phyloP scores from a whole-genome alignment of 169 alveolate genomes.

The Plasmodium yoelii region DNA sequence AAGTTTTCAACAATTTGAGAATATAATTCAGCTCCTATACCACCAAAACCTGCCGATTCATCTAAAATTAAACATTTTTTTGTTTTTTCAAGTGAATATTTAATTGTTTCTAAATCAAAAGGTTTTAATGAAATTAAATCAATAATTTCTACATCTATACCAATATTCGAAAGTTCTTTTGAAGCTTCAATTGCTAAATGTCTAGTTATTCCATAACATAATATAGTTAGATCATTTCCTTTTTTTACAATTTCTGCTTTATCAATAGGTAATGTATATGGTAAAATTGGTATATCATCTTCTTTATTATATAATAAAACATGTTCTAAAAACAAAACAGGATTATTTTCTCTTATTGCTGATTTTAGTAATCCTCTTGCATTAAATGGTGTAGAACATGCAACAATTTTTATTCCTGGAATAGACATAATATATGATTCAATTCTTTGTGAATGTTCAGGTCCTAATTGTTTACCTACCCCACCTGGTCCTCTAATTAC shows the following conservation, averaged over 20 bases:
- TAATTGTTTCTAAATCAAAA: slow-evolving; percentile 89
- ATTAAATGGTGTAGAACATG: slow-evolving; percentile 92
- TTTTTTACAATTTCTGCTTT: slow-evolving; percentile 90
- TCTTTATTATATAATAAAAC: slow-evolving; percentile 90
- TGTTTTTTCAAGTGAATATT: slow-evolving; percentile 90
- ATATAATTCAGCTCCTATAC: slow-evolving; percentile 91
- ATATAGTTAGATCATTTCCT: slow-evolving; percentile 91
- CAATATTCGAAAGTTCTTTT: slow-evolving; percentile 84
- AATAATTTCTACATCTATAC: slow-evolving; percentile 90
- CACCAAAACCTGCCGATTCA: slow-evolving; percentile 93
- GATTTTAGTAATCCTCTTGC: slow-evolving; percentile 92
- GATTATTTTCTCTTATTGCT: slow-evolving; percentile 92
- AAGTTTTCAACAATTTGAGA: slow-evolving; percentile 82
- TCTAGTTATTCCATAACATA: slow-evolving; percentile 89
- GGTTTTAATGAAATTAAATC: slow-evolving; percentile 92
- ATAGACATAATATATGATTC: slow-evolving; percentile 91
- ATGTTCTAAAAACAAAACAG: slow-evolving; percentile 93
- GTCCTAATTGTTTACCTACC: slow-evolving; percentile 94
- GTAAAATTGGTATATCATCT: slow-evolving; percentile 89
- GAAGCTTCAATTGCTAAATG: slow-evolving; percentile 91
- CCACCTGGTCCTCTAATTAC: slow-evolving; percentile 96
- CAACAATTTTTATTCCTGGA: slow-evolving; percentile 92
- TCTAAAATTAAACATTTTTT: slow-evolving; percentile 91
- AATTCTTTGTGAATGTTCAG: slow-evolving; percentile 93
- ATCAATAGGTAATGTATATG: slow-evolving; percentile 90